These are phyloP conservation scores for Stentor coeruleus DNA, from an alignment of 73 alveolate species.

Conservation along the genomic window DNA sequence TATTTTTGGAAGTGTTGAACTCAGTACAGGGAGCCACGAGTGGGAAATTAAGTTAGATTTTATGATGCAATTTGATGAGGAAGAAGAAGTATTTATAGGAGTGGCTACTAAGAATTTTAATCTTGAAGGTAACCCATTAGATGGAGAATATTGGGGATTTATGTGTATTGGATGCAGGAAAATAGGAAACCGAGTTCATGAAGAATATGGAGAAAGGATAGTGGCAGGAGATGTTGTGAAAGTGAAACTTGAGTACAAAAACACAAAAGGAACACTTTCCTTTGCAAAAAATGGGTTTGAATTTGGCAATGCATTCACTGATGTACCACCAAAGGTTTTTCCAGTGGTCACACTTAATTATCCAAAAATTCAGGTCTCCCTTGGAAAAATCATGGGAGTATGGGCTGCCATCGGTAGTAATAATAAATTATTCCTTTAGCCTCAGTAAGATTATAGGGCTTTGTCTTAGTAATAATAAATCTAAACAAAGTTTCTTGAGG, in stretches of 20 bases:
- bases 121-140: not conserved
- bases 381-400: no score
- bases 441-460: no score
- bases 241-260: not conserved
- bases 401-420: no score
- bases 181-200: not conserved
- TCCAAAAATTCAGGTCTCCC: not conserved
- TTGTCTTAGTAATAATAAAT: no score
- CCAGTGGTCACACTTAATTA: constrained; percentile 17
- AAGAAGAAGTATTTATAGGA: constrained; percentile 38
- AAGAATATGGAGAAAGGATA: constrained; percentile 7
- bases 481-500: no score
- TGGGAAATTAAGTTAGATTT: constrained; percentile 41
- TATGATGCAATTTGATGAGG: constrained; percentile 21
- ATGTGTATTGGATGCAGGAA: not conserved
- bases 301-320: not conserved
- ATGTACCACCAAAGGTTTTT: not conserved
- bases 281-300: constrained; percentile 7
- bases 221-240: not conserved
- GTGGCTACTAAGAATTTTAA: constrained; percentile 28
- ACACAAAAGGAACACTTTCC: not conserved
- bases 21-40: constrained; percentile 33
- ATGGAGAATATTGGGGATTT: constrained; percentile 4
- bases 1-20: constrained; percentile 32
- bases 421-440: no score